phyloP scores from a whole-genome alignment of 1,139 yeast genomes.

The Yamadazyma atlantica region DNA sequence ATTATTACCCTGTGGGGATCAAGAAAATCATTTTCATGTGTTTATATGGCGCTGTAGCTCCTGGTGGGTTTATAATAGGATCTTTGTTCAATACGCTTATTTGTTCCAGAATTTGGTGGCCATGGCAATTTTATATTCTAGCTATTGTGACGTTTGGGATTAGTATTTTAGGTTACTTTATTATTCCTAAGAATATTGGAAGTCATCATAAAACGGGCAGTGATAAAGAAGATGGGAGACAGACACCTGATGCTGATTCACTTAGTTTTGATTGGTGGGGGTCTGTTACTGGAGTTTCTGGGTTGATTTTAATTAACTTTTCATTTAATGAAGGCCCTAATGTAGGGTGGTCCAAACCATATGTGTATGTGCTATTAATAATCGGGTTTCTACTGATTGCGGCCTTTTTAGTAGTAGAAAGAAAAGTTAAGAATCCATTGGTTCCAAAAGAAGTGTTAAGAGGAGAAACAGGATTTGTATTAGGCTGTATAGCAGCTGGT shows the following conservation, averaged over 20 bases:
- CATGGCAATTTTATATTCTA: slow-evolving; percentile 54
- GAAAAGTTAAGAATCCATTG: slow-evolving; percentile 40
- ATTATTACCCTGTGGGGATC: slow-evolving; percentile 47
- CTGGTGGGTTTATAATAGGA: slow-evolving; percentile 55
- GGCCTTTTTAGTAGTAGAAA: slow-evolving; percentile 37
- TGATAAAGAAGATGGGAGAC: slow-evolving; percentile 10
- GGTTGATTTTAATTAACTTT: slow-evolving; percentile 52
- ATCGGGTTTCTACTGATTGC: slow-evolving; percentile 43
- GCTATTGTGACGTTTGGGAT: slow-evolving; percentile 36
- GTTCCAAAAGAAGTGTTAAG: slow-evolving; percentile 43
- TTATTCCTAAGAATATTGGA: slow-evolving; percentile 43
- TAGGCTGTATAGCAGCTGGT: slow-evolving; percentile 53
- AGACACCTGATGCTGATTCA: background rate
- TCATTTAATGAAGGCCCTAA: slow-evolving; percentile 66
- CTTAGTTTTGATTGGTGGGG: slow-evolving; percentile 44
- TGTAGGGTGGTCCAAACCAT: slow-evolving; percentile 53
- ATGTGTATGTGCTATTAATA: slow-evolving; percentile 50
- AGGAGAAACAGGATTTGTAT: slow-evolving; percentile 44
- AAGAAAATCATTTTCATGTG: slow-evolving; percentile 45
- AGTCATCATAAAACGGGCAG: slow-evolving; percentile 12
- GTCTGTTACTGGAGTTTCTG: slow-evolving; percentile 34
- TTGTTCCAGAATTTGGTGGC: slow-evolving; percentile 49
- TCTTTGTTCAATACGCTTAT: slow-evolving; percentile 46
- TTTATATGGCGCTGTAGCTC: slow-evolving; percentile 59
- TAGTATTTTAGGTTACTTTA: slow-evolving; percentile 30